Evolutionary conservation across 2,329 filamentous ascomycete genomes (phyloP), one percentile per base, ranked within the genome.

Genomic region (Talaromyces sp.): DNA sequence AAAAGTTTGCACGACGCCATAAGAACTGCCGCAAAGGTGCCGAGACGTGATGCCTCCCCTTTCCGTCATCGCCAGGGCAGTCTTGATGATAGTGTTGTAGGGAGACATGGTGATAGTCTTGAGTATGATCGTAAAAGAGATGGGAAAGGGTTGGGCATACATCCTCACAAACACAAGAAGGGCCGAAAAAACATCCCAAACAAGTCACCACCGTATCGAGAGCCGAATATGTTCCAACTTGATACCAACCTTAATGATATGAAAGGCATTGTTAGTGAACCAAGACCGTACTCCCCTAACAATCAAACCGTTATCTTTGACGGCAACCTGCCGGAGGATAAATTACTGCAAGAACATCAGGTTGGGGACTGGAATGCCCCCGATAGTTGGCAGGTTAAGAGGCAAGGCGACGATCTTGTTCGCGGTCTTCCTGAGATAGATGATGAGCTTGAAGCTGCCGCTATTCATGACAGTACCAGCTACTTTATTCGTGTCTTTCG

Each of bases 401-500:
- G 88, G 65, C 79, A 81, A 45, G 72, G 72, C 45, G 79, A 81
- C 27, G 78, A 80, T 49, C 66, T 74, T n/a, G 70, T 75, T 17
- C 69, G 72, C 22, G 67, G 69, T 36, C 69, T 78, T 27, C 75
- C 77, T n/a, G 72, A 74, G 67, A 84, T 84, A 53, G 58, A 65
- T 29, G 89, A 92, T 70, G 90, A 92, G 63, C 90, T 85, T 31
- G 88, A 87, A 56, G 83, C 87, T 6, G 86, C 87, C 59, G 86
- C 89, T 1, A 91, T 94, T 64, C 90, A 94, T 75, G 91, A 92
- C 73, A 84, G 86, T 34, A 84, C 86, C 17, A 88, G 90, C 36
- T 97, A 94, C 77, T 98, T 93, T 76, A 95, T 99, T 74, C 92
- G 95, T 38, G 92, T 99, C 43, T 99, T 99, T 81, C 89, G 93